Evolutionary conservation across 768 basidiomycete genomes (phyloP), one percentile per base, ranked within the genome.

Genomic region (Naganishia friedmannii): DNA sequence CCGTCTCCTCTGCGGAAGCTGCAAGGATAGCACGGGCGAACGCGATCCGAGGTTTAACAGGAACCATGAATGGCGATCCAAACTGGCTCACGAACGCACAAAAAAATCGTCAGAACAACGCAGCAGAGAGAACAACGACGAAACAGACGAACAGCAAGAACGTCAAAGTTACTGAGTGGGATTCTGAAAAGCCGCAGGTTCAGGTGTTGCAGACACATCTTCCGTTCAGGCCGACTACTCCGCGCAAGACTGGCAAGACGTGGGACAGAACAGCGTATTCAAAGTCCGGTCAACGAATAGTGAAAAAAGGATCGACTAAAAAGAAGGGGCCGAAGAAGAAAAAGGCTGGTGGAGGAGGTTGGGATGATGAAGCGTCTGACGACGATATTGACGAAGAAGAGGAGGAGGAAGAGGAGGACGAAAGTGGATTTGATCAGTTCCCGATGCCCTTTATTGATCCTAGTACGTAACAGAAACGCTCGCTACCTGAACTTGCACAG

Each of bases 191-290:
- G 15, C 60, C 60, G 9, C 60, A 63, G 39, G 39, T 34, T 9
- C 60, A 63, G 39, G 60, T 45, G 1, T 21, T 63, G n/a, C 79
- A 80, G 68, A 77, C 75, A 2, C 79, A 80, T 57, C 69, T 80
- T 51, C 76, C 74, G 46, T 78, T 78, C 53, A 72, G 77, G 32
- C 68, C 68, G 8, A 54, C 29, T 53, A 58, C 56, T n/a, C 42
- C 55, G 60, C 71, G 67, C 21, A 79, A 79, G n/a, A 78, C 75
- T 32, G 78, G 80, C 23, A 97, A 95, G 83, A 84, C 53, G 56
- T 99, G 96, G 96, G 93, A 98, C 77, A 88, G 91, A 28, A 92
- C 93, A 0, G 87, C 84, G 15, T 95, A 91, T 76, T 88, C 93
- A 6, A 90, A 91, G 82, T 86, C 88, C 3, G 93, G 92, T 0